Base-by-base conservation (phyloP, 2,329 filamentous ascomycete species). In the Epichloe baconii region DNA sequence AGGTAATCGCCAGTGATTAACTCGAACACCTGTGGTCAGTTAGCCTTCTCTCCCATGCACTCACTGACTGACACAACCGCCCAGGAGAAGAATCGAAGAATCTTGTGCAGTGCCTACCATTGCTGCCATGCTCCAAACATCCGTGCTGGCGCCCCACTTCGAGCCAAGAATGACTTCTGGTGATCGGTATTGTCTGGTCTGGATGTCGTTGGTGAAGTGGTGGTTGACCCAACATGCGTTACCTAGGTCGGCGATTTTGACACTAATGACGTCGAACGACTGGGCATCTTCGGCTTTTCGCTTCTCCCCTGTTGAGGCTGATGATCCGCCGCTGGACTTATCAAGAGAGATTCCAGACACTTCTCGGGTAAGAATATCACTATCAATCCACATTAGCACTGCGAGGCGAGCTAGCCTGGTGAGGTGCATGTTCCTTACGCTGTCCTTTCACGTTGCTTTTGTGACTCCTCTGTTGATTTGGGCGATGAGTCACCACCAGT, bases 211-310 rank as follows among this genome's bases (percentile, higher is more conserved):
- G 64, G 93, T 98, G 70, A 98, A 98, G 69, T 98, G 93, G 66
- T 98, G 93, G 57, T 89, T 89, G 31, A 95, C 90, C 93, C 93
- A 98, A 73, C 93, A 98, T 19, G 93, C 93, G 66, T 98, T 98
- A 54, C 93, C 93, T 51, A 98, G 75, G 73, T 98, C 93, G 42
- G 93, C 93, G 72, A 98, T 98, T 73, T 98, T 98, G 67, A 98
- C 93, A 36, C 91, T 96, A 61, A 98, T 97, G 57, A 89, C 85
- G 56, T 90, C 86, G 58, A 74, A 61, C 59, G 69, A 62, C 63
- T 73, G 64, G 52, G 70, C 71, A 56, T 87, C 78, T 58, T 82
- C 80, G 56, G 73, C 73, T 60, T 76, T 72, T 59, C 71, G 78
- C 68, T 86, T 85, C 61, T 87, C 83, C 49, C 79, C 76, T 3